Conservation (phyloP, 371 early-diverging fungal genomes). For the Ordospora pajunii region DNA sequence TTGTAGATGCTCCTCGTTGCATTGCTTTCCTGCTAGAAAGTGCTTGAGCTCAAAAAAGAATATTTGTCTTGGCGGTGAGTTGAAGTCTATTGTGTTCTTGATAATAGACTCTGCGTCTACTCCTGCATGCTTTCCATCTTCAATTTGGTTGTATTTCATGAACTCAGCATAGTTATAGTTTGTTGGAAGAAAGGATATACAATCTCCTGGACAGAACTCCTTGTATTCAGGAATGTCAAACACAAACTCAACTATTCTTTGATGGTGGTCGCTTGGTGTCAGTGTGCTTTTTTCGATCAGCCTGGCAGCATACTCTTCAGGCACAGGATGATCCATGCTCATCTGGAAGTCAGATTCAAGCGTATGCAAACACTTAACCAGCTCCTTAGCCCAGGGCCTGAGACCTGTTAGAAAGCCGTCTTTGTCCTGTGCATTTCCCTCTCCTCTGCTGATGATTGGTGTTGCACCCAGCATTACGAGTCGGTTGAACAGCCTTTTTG, state of each 20-base stretch:
- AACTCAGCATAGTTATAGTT: slow-evolving; percentile 46
- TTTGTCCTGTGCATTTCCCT: slow-evolving; percentile 90
- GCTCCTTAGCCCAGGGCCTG: slow-evolving; percentile 5
- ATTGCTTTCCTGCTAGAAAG: neutral
- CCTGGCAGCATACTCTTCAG: neutral
- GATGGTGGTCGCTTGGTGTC: slow-evolving; percentile 21
- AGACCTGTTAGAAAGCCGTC: slow-evolving; percentile 65
- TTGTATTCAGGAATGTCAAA: slow-evolving; percentile 44
- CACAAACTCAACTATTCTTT: slow-evolving; percentile 36
- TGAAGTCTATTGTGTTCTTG: slow-evolving; percentile 37
- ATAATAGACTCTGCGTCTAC: neutral
- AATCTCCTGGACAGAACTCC: slow-evolving; percentile 52
- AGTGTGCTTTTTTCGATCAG: slow-evolving; percentile 5
- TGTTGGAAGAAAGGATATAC: slow-evolving; percentile 49
- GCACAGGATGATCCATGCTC: neutral
- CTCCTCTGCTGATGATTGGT: slow-evolving; percentile 67
- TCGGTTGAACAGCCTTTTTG: slow-evolving; percentile 77
- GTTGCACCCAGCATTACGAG: slow-evolving; percentile 75
- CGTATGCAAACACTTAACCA: neutral
- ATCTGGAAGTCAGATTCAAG: neutral
- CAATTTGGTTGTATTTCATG: slow-evolving; percentile 22
- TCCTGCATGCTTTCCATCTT: neutral
- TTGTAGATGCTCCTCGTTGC: neutral
- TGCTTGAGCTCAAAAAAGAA: slow-evolving; percentile 24
- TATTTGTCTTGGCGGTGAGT: slow-evolving; percentile 38